Base-by-base conservation (phyloP, 1,284 basidiomycete species). In the Pseudozyma flocculosa region DNA sequence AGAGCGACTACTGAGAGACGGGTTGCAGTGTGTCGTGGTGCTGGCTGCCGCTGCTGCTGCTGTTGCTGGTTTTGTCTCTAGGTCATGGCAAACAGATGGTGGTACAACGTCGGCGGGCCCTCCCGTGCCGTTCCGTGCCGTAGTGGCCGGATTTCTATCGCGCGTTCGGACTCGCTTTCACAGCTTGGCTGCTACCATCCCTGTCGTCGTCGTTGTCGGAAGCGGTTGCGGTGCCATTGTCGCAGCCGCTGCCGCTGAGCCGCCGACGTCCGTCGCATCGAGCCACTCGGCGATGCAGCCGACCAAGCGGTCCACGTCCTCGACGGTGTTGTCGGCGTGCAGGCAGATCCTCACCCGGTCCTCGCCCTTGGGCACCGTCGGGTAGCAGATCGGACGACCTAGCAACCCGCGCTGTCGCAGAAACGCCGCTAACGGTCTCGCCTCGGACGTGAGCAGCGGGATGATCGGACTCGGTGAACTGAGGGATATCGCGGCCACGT, bases 291-390 rank as follows among this genome's bases (percentile, higher is more conserved):
- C 23, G 15, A 65, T 54, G 37, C 50, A 52, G 7, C 40, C 45
- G n/a, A 55, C 58, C 19, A 78, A 51, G 22, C 75, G 72, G 40
- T 85, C 83, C 1, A 92, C 82, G 37, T 93, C 86, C 45, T 81
- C 81, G 23, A 64, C 71, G 24, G 85, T 85, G 61, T 92, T 90
- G 2, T 82, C 83, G 0, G 89, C 85, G 75, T 92, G 90, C 36
- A 93, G 74, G 78, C 91, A 94, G 19, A 93, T 84, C 0, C 91
- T 80, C 5, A 93, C 85, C n/a, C 90, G 84, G 48, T 91, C 88
- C 50, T 84, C 83, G 11, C 88, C 90, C 57, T 86, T 86, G 0
- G 90, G 88, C 0, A 93, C 90, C 0, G 89, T 92, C 4, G 78
- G 79, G 50, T 78, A 78, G 18, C 85, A 86, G 48, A 93, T 92